These are phyloP conservation scores for Penicillium sp. DNA, from an alignment of 2,329 filamentous ascomycete genomes.

Conservation along the genomic window DNA sequence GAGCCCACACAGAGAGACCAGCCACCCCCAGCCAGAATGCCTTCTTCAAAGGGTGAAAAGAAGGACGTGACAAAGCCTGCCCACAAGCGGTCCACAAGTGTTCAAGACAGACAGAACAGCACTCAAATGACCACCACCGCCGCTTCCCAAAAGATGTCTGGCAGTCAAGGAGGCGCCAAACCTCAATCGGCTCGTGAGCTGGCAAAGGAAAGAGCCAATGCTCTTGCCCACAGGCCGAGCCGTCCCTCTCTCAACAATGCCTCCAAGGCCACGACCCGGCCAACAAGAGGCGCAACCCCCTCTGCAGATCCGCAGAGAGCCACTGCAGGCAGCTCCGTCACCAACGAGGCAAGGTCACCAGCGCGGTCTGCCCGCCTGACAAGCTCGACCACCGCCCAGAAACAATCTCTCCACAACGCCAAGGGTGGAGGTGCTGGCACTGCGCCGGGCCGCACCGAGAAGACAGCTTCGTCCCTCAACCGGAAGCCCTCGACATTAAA, in stretches of 20 bases:
- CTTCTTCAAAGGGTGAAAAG: slow-evolving; percentile 14
- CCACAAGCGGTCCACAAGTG: slow-evolving; percentile 29
- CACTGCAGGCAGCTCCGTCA: slow-evolving; percentile 15
- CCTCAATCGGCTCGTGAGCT: slow-evolving; percentile 25
- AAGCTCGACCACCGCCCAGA: slow-evolving; percentile 36
- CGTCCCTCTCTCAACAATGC: slow-evolving; percentile 27
- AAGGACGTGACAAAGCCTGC: slow-evolving; percentile 19
- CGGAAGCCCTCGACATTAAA: slow-evolving; percentile 36
- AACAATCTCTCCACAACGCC: slow-evolving; percentile 33
- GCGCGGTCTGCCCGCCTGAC: slow-evolving; percentile 37
- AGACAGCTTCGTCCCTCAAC: slow-evolving; percentile 22
- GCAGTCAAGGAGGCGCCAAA: slow-evolving; percentile 16
- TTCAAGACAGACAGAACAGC: slow-evolving; percentile 23
- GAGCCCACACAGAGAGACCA: slow-evolving; percentile 16
- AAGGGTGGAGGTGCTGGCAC: slow-evolving; percentile 23
- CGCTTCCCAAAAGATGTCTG: slow-evolving; percentile 17
- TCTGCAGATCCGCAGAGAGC: slow-evolving; percentile 24
- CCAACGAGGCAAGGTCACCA: slow-evolving; percentile 35
- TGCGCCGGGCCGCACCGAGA: slow-evolving; percentile 24
- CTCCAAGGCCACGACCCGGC: slow-evolving; percentile 21
- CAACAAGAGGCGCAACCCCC: slow-evolving; percentile 27
- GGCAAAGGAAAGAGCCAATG: slow-evolving; percentile 26
- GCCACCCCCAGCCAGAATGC: slow-evolving; percentile 4
- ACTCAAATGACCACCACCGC: slow-evolving; percentile 15
- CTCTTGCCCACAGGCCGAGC: slow-evolving; percentile 27